Evolutionary conservation across 257 asterid genomes (phyloP).

Genomic region (Leptodermis oblonga): DNA sequence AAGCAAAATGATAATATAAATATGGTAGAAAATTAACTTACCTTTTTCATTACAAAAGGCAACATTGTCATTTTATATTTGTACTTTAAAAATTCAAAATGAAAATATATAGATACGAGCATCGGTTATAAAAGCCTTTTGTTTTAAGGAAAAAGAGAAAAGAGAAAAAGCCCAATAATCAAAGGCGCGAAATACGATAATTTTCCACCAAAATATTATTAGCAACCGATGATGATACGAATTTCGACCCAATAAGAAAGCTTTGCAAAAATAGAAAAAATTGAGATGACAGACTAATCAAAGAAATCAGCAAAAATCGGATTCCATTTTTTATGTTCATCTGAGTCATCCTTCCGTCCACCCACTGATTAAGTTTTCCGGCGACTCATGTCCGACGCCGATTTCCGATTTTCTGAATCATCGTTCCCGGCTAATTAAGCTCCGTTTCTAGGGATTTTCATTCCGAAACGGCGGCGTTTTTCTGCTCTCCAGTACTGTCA

Average conservation of each 20-base stretch:
- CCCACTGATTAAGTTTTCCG: no score
- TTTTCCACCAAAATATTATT: background rate
- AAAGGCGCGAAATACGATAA: background rate
- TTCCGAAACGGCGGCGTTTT: background rate
- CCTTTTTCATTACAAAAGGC: no score
- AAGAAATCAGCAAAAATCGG: background rate
- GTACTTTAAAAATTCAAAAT: no score
- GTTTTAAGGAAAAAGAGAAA: no score
- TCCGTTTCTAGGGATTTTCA: background rate
- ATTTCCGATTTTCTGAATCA: background rate
- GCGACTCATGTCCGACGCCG: background rate
- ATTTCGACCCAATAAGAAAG: no score
- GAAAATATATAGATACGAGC: no score
- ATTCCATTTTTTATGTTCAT: background rate
- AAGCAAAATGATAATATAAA: no score
- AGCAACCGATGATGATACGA: background rate
- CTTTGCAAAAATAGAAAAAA: background rate
- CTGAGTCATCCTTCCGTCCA: background rate
- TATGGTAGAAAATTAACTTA: no score
- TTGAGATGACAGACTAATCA: no score
- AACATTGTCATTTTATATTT: no score
- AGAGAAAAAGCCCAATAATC: background rate
- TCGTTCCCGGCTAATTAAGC: constrained; percentile 1
- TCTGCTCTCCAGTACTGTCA: background rate
- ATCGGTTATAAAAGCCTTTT: no score